Evolutionary conservation across 441 rosid genomes (phyloP), one percentile per base, ranked within the genome.

Genomic region (Daphne laureola): DNA sequence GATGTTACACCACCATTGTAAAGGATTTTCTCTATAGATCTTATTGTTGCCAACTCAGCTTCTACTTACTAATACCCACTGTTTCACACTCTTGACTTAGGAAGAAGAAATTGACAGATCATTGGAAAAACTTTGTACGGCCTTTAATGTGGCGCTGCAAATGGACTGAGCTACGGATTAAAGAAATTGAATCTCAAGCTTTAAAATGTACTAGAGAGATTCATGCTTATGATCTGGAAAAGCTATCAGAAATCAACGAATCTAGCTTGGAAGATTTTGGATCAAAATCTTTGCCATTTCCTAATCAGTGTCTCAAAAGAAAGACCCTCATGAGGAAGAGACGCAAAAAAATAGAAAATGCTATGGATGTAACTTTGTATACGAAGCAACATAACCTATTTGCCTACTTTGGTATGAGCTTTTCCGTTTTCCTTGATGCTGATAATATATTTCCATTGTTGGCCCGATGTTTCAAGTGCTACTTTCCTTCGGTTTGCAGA

Each of bases 101-200:
- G 80, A 93, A 87, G 85, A 92, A 86, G 81, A 90, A 75, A 83
- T 63, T 92, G 74, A 84, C 94, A 40, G 69, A 71, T 75, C 90
- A 87, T 58, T 90, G 96, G 93, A 87, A 78, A 76, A 80, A 54
- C 62, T 93, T 84, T 63, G 78, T 84, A 60, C 73, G 67, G 46
- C 98, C 98, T 58, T 71, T 93, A 49, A 85, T 78, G 95, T 89
- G 96, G 97, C 87, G 89, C 44, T 85, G 93, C 82, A 85, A 87
- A 71, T 89, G 96, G 97, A 57, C 80, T 14, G 96, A 92, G 68
- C 66, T 84, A 65, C 81, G 76, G 71, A 82, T 89, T 41, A 84
- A 74, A 63, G 84, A 86, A 67, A 69, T 87, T 16, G 84, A 81
- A 57, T 77, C 81, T 57, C 90, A 78, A 40, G 79, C 85, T 54